Evolutionary conservation across 805 yeast genomes (phyloP), one percentile per base, ranked within the genome.

Genomic region (Ogataea degrootiae): DNA sequence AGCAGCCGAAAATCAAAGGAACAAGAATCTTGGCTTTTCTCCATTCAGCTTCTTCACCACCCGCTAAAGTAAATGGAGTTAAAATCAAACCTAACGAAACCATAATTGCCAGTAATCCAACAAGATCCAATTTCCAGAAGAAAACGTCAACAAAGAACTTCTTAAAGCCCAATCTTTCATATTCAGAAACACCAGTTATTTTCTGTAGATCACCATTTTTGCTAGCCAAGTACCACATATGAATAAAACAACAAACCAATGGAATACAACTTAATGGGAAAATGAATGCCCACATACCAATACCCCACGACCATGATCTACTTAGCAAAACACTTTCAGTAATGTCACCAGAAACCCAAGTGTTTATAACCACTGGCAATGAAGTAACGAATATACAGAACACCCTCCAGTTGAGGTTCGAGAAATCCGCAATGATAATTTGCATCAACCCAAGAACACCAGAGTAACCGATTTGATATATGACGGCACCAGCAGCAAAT

Each of bases 261-360:
- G 91, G 92, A n/a, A 85, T 44, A 54, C 83, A 70, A 6, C 80
- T 60, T 36, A 83, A 67, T 34, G 91, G 91, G 73, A 81, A 77
- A 53, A 85, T 83, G 56, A 83, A 81, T 1, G 90, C 89, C 86
- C 86, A 85, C 77, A 85, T 84, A 37, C 84, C 90, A 55, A 84
- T 79, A 58, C 83, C 84, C 91, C 91, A 85, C 11, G 80, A 72
- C 83, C 88, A 83, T 33, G 72, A 55, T 12, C 65, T 65, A 12
- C 67, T 67, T 1, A 17, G 19, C 16, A 54, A n/a, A 34, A 67
- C 67, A 47, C 73, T 63, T 34, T 65, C 66, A 15, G 76, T 66
- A 42, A 86, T 70, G 56, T 81, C 70, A 59, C 89, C 91, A 29
- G 82, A 67, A 47, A 85, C 74, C 94, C 94, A 87, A 15, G 92